phyloP scores from a whole-genome alignment of 169 alveolate genomes.

The Ichthyophthirius multifiliis region DNA sequence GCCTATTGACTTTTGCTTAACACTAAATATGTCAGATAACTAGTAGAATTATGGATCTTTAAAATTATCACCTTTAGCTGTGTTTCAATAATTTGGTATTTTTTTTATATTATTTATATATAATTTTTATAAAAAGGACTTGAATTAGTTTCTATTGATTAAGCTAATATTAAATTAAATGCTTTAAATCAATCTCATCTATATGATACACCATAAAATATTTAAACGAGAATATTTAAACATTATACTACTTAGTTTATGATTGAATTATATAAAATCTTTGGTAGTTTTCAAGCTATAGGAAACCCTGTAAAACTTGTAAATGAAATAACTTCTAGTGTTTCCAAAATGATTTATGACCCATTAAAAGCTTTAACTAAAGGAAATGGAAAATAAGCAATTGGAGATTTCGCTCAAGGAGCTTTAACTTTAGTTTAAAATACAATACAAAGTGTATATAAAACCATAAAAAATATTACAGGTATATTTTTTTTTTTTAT shows the following conservation, averaged over 20 bases:
- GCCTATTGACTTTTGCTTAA: background rate
- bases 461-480: conserved; percentile 20
- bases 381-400: conserved; percentile 31
- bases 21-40: background rate
- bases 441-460: conserved; percentile 26
- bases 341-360: conserved; percentile 28
- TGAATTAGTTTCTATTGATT: conserved; percentile 31
- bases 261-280: conserved; percentile 26
- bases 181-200: conserved; percentile 26
- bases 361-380: conserved; percentile 19
- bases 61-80: background rate
- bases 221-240: conserved; percentile 22
- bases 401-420: conserved; percentile 28
- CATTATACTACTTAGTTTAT: conserved; percentile 37
- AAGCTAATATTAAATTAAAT: conserved; percentile 34
- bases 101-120: background rate
- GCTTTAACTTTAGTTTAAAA: conserved; percentile 29
- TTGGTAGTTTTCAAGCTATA: conserved; percentile 38
- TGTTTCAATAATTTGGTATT: background rate
- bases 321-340: conserved; percentile 26
- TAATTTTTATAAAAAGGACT: conserved; percentile 2
- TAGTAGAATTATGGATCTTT: no score
- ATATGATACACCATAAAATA: conserved; percentile 18
- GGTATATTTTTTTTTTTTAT: background rate
- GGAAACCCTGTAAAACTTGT: conserved; percentile 36